A percentile compares a stretch with the other conserved stretches of the same genome.
Conservation (phyloP, 768 basidiomycete species). For the Cyathus striatus region DNA sequence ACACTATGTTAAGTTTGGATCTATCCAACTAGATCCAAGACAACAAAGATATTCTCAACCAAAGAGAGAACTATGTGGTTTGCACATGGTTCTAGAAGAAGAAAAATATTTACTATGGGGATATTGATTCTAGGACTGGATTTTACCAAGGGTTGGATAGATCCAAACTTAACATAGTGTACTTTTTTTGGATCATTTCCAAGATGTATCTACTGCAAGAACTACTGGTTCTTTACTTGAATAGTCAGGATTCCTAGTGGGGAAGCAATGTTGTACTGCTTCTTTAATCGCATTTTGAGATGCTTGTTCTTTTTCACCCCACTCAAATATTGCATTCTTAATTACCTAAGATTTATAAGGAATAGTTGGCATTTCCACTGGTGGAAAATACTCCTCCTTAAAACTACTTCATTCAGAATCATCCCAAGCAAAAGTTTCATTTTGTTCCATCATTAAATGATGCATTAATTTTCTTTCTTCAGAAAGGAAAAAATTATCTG, state of each 20-base stretch:
- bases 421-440: constrained; percentile 32
- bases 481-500: constrained; percentile 8
- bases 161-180: constrained; percentile 27
- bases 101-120: no score
- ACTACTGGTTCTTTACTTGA: constrained; percentile 2
- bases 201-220: background rate
- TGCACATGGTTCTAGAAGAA: no score
- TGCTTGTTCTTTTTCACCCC: constrained; percentile 1
- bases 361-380: constrained; percentile 23
- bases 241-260: background rate
- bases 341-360: constrained; percentile 23
- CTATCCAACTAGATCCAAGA: no score
- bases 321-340: constrained; percentile 14
- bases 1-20: no score
- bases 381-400: constrained; percentile 23
- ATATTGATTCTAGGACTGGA: no score
- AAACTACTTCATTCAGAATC: constrained; percentile 29
- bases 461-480: constrained; percentile 25
- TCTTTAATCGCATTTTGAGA: constrained; percentile 9
- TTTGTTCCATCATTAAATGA: constrained; percentile 22
- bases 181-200: constrained; percentile 13
- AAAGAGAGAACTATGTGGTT: no score
- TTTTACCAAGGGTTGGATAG: no score
- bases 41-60: no score
- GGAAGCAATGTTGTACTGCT: constrained; percentile 3